phyloP scores from a whole-genome alignment of 78 protist genomes.

The Dictyostelium brefeldianum region DNA sequence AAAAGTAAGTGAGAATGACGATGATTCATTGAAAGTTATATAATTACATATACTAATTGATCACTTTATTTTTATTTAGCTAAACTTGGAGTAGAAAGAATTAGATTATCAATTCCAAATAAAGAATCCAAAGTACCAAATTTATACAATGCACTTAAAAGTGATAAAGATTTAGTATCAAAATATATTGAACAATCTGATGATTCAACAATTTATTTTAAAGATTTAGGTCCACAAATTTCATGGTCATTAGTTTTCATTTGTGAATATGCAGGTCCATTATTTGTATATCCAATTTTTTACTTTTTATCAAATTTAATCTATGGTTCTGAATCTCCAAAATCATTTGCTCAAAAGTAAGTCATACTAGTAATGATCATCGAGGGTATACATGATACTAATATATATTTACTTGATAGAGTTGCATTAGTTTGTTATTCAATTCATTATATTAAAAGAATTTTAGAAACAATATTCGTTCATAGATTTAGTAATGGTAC shows the following conservation, averaged over 20 bases:
- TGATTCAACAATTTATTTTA: slow-evolving; percentile 48
- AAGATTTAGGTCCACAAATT: slow-evolving; percentile 93
- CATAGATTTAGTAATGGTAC: slow-evolving; percentile 90
- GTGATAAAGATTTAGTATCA: slow-evolving; percentile 18
- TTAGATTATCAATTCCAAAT: slow-evolving; percentile 31
- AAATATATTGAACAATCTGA: not conserved
- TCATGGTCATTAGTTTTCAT: slow-evolving; percentile 87
- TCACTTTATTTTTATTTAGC: not conserved
- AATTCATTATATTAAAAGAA: slow-evolving; percentile 88
- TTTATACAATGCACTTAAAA: not conserved
- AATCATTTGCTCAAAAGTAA: slow-evolving; percentile 60
- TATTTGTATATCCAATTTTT: slow-evolving; percentile 79
- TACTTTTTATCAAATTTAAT: slow-evolving; percentile 35
- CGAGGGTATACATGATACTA: not conserved
- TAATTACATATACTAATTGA: not conserved
- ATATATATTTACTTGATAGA: not conserved
- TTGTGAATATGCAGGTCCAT: slow-evolving; percentile 91
- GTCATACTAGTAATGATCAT: not conserved
- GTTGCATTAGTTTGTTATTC: slow-evolving; percentile 80
- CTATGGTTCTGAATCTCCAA: slow-evolving; percentile 31
- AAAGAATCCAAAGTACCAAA: slow-evolving; percentile 4
- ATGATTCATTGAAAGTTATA: no score
- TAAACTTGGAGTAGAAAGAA: slow-evolving; percentile 47
- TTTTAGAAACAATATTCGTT: slow-evolving; percentile 91
- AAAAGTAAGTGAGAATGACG: no score